Evolutionary conservation across 1,284 basidiomycete species (phyloP).

Genomic region (Tilletia caries): DNA sequence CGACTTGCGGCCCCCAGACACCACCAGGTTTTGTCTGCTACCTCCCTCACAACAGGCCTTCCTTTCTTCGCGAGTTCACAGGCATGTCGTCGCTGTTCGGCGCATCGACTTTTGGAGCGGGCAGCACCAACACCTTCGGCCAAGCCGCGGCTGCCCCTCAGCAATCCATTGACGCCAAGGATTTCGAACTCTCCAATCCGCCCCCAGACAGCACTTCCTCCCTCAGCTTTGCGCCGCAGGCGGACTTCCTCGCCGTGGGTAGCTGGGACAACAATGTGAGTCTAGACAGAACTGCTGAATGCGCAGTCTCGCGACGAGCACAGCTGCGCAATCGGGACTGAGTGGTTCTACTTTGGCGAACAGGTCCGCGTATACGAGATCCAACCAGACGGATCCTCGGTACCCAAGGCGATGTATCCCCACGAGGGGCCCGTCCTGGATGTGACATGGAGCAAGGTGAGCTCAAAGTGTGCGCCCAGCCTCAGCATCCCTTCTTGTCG

Average conservation of each 20-base stretch:
- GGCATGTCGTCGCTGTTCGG: neutral
- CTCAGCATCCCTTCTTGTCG: no score
- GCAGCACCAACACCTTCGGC: neutral
- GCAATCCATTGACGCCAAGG: constrained; percentile 44
- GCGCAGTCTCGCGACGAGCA: no score
- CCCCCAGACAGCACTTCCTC: constrained; percentile 53
- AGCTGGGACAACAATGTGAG: constrained; percentile 55
- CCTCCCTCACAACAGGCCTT: no score
- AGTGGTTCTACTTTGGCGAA: neutral
- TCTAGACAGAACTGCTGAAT: constrained; percentile 57
- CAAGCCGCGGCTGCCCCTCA: neutral
- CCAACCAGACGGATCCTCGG: constrained; percentile 58
- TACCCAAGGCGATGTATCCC: constrained; percentile 75
- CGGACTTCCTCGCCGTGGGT: constrained; percentile 55
- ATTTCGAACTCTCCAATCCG: constrained; percentile 67
- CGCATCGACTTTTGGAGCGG: neutral
- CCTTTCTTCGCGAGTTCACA: no score
- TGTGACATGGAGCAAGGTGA: constrained; percentile 72
- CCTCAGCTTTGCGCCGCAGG: constrained; percentile 53
- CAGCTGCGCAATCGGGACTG: no score
- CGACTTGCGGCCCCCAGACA: no score
- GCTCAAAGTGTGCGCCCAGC: constrained; percentile 16
- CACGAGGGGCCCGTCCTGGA: constrained; percentile 80
- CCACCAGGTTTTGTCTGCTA: no score
- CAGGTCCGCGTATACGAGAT: constrained; percentile 64